Evolutionary conservation across 2,329 filamentous ascomycete genomes (phyloP).

Genomic region (Fusarium papillatum): DNA sequence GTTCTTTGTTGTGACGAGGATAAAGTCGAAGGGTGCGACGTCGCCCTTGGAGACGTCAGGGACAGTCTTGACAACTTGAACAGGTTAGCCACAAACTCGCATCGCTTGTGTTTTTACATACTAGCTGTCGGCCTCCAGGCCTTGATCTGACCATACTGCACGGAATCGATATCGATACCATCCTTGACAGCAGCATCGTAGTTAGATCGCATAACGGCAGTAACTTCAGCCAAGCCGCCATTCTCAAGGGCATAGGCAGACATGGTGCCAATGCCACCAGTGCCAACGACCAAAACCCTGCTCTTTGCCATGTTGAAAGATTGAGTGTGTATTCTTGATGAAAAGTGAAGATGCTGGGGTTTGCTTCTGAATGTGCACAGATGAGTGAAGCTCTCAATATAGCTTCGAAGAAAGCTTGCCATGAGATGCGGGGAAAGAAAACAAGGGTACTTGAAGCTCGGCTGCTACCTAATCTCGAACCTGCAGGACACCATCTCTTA

Average conservation of each 20-base stretch:
- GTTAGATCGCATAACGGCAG: slow-evolving; percentile 69
- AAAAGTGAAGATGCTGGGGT: neutral
- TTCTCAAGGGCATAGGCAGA: slow-evolving; percentile 66
- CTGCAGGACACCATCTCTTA: neutral
- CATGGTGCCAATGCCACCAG: slow-evolving; percentile 69
- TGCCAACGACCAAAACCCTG: slow-evolving; percentile 58
- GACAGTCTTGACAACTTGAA: slow-evolving; percentile 58
- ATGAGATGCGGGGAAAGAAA: slow-evolving; percentile 5
- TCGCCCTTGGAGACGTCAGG: slow-evolving; percentile 51
- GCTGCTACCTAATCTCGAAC: neutral
- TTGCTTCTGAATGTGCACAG: neutral
- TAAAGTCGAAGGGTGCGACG: slow-evolving; percentile 58
- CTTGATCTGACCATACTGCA: slow-evolving; percentile 65
- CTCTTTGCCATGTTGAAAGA: neutral
- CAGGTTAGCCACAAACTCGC: slow-evolving; percentile 31
- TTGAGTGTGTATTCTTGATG: neutral
- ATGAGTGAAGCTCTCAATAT: slow-evolving; percentile 3
- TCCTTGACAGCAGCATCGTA: slow-evolving; percentile 59
- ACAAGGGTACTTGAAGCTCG: neutral
- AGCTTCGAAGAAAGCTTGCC: neutral
- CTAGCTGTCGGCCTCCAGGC: slow-evolving; percentile 62
- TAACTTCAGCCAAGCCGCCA: slow-evolving; percentile 64
- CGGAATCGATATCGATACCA: slow-evolving; percentile 68
- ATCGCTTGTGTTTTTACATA: slow-evolving; percentile 31
- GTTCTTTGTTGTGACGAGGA: slow-evolving; percentile 71